Percentiles rank a stretch among this genome's conserved stretches.
Evolutionary conservation across 306 rosid genomes (phyloP).

Genomic region (Rubus parviflorus): DNA sequence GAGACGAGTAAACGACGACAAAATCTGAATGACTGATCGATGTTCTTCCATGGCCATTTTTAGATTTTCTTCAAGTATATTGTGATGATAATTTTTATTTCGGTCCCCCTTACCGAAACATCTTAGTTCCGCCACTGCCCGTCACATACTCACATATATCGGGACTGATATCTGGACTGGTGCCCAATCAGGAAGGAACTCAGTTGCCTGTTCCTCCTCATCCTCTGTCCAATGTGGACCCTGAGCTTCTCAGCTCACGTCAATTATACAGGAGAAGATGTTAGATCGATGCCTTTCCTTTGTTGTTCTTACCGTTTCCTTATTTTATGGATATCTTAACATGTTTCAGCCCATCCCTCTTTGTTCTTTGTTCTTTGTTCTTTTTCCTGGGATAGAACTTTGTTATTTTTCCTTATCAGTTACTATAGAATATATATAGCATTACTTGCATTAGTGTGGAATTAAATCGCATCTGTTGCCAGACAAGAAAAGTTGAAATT

Average conservation of each 20-base stretch:
- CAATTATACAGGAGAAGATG: slow-evolving; percentile 62
- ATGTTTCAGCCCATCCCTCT: background rate
- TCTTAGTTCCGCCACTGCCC: too few species aligned
- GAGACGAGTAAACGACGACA: too few species aligned
- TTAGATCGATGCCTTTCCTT: slow-evolving; percentile 36
- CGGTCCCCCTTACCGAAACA: too few species aligned
- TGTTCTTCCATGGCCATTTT: too few species aligned
- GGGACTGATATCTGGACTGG: slow-evolving; percentile 68
- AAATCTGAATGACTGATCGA: too few species aligned
- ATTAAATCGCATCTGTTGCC: too few species aligned
- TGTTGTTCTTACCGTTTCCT: background rate
- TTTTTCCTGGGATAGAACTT: background rate
- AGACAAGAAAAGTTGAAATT: too few species aligned
- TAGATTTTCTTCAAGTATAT: too few species aligned
- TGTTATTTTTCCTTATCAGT: too few species aligned
- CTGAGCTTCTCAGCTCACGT: slow-evolving; percentile 63
- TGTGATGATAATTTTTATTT: too few species aligned
- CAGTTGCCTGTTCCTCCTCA: slow-evolving; percentile 61
- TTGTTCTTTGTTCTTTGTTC: background rate
- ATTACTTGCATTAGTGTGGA: too few species aligned
- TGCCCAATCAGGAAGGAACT: slow-evolving; percentile 65
- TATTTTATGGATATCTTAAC: background rate
- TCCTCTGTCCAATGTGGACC: slow-evolving; percentile 44
- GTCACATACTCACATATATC: slow-evolving; percentile 62
- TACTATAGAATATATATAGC: too few species aligned